These are phyloP conservation scores for Lentinus tigrinus DNA, from an alignment of 768 basidiomycete genomes.

Conservation along the genomic window DNA sequence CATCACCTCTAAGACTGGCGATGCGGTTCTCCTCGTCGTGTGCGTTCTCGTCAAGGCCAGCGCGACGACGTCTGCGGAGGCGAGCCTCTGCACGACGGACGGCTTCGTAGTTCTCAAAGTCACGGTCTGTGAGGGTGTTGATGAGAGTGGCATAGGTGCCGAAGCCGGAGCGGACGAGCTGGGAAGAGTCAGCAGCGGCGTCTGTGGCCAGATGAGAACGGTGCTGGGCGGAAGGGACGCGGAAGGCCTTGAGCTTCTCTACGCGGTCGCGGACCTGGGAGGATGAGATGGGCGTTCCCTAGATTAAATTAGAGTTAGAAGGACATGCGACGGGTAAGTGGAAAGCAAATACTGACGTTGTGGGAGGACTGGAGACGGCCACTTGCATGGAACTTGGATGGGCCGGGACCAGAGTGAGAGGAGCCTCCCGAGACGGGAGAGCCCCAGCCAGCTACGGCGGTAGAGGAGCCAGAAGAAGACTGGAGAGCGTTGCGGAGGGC, in stretches of 20 bases:
- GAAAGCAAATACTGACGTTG: constrained; percentile 46
- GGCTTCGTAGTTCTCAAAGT: constrained; percentile 57
- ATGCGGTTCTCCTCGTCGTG: constrained; percentile 36
- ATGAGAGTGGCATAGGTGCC: constrained; percentile 68
- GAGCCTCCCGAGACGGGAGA: constrained; percentile 49
- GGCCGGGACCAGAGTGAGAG: constrained; percentile 63
- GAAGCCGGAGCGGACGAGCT: constrained; percentile 19
- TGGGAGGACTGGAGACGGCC: constrained; percentile 70
- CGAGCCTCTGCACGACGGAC: constrained; percentile 42
- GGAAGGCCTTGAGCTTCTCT: constrained; percentile 16
- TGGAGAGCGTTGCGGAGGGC: constrained; percentile 78
- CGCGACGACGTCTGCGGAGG: constrained; percentile 11
- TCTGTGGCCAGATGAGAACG: constrained; percentile 5
- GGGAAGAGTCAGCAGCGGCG: constrained; percentile 8
- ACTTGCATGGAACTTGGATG: constrained; percentile 70
- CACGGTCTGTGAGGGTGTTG: constrained; percentile 61
- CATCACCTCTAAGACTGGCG: constrained; percentile 52
- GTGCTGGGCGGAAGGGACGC: constrained; percentile 7
- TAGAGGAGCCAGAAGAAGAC: constrained; percentile 43
- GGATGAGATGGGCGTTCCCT: constrained; percentile 14
- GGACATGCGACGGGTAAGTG: not conserved
- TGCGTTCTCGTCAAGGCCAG: not conserved
- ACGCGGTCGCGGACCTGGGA: constrained; percentile 15
- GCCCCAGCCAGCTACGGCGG: constrained; percentile 41
- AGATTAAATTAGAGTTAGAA: not conserved